Evolutionary conservation across 2,329 filamentous ascomycete species (phyloP).

Genomic region (Apiospora pterosperma): DNA sequence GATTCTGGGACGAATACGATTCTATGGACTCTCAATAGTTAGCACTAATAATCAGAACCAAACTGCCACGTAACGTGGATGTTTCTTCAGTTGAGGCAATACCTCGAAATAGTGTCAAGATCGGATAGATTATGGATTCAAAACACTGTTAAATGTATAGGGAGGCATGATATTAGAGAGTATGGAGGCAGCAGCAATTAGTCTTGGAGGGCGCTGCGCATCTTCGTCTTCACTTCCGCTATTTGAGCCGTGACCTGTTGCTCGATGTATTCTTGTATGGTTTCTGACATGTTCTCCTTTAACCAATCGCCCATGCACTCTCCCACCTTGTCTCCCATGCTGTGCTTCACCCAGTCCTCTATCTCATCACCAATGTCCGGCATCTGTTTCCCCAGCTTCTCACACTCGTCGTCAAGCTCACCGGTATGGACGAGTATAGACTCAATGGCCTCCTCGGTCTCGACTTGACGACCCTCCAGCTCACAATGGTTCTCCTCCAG

Average conservation of each 20-base stretch:
- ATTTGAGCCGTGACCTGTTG: not conserved
- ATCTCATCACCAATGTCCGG: not conserved
- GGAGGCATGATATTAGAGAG: too few relatives aligned
- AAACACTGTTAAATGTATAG: too few relatives aligned
- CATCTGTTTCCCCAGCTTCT: not conserved
- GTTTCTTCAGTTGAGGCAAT: not conserved
- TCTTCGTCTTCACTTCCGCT: not conserved
- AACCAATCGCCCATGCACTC: conserved; percentile 1
- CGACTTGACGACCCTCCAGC: not conserved
- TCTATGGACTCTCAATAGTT: not conserved
- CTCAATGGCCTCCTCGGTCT: not conserved
- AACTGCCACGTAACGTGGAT: not conserved
- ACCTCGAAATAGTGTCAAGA: too few relatives aligned
- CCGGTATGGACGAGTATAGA: not conserved
- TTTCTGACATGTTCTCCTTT: conserved; percentile 1
- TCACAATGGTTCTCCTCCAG: not conserved
- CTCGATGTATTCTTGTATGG: not conserved
- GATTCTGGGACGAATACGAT: not conserved
- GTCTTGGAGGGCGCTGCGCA: not conserved
- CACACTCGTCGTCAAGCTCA: conserved; percentile 4
- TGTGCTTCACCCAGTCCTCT: conserved; percentile 1
- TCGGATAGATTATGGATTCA: too few relatives aligned
- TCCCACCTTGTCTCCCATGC: not conserved
- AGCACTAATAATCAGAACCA: not conserved
- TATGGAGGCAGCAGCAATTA: not conserved